These are phyloP conservation scores for Glaciozyma antarctica DNA, from an alignment of 768 basidiomycete species.

Conservation along the genomic window DNA sequence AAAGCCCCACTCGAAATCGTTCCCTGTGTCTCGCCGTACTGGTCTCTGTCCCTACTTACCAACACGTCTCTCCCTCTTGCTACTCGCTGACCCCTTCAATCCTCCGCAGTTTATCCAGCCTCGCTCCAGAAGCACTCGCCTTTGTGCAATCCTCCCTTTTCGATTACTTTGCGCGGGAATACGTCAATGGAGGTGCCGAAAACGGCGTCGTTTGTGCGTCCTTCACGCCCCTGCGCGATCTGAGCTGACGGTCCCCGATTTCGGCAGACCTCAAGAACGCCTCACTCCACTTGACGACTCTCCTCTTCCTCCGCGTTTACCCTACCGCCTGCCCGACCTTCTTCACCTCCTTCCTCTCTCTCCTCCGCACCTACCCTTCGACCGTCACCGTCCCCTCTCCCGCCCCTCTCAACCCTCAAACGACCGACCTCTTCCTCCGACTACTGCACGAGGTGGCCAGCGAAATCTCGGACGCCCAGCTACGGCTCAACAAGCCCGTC, in stretches of 20 bases:
- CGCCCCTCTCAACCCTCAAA: slow-evolving; percentile 66
- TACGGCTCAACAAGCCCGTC: slow-evolving; percentile 69
- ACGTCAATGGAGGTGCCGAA: slow-evolving; percentile 26
- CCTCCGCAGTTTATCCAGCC: slow-evolving; percentile 16
- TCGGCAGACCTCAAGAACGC: slow-evolving; percentile 32
- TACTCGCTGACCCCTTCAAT: no score
- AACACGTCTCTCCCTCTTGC: no score
- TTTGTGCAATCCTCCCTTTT: slow-evolving; percentile 25
- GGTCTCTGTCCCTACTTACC: no score
- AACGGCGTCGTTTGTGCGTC: slow-evolving; percentile 30
- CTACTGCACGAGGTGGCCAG: slow-evolving; percentile 88
- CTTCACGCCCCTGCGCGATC: neutral
- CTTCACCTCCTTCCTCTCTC: slow-evolving; percentile 65
- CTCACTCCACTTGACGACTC: slow-evolving; percentile 72
- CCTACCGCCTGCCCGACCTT: slow-evolving; percentile 75
- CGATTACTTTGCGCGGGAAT: slow-evolving; percentile 30
- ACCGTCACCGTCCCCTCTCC: slow-evolving; percentile 36
- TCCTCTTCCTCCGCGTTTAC: slow-evolving; percentile 82
- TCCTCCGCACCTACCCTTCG: slow-evolving; percentile 51
- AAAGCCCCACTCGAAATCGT: no score
- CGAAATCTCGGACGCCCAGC: slow-evolving; percentile 90
- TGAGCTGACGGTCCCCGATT: neutral
- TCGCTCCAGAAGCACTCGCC: slow-evolving; percentile 21
- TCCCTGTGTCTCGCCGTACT: no score
- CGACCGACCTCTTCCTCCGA: slow-evolving; percentile 81